Conservation (phyloP, 164 flowering plant genomes). For the Chloranthus sessilifolius region DNA sequence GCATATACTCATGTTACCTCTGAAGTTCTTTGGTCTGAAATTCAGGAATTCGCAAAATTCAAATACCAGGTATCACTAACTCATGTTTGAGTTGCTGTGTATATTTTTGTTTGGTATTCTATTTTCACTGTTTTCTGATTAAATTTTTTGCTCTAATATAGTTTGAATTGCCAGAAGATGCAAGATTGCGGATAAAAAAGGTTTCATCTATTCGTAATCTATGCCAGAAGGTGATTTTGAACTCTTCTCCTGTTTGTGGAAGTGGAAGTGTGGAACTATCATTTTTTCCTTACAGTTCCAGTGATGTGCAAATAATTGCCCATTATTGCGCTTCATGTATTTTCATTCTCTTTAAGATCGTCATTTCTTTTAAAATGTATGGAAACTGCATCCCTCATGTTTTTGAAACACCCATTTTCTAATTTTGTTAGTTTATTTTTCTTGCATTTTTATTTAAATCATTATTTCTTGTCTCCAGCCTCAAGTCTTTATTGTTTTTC, state of each 20-base stretch:
- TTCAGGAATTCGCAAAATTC: conserved; percentile 67
- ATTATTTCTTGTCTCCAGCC: too few species aligned
- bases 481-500: too few species aligned
- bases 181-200: conserved; percentile 56
- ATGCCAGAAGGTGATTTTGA: conserved; percentile 81
- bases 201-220: conserved; percentile 82
- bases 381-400: not conserved
- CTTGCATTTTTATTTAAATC: not conserved
- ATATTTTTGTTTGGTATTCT: not conserved
- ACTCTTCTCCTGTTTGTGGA: too few species aligned
- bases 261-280: too few species aligned
- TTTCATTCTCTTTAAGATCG: too few species aligned
- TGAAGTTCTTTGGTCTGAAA: conserved; percentile 76
- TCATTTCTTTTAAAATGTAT: not conserved
- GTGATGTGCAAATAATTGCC: too few species aligned
- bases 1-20: conserved; percentile 48
- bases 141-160: conserved; percentile 22
- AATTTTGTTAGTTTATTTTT: not conserved
- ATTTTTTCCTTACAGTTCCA: too few species aligned
- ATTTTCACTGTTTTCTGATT: not conserved
- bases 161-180: conserved; percentile 86
- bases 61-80: conserved; percentile 78
- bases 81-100: not conserved
- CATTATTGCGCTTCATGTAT: too few species aligned
- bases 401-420: not conserved